A percentile compares a stretch with the other conserved stretches of the same genome.
Evolutionary conservation across 2,329 filamentous ascomycete genomes (phyloP).

Genomic region (Aureobasidium sp.): DNA sequence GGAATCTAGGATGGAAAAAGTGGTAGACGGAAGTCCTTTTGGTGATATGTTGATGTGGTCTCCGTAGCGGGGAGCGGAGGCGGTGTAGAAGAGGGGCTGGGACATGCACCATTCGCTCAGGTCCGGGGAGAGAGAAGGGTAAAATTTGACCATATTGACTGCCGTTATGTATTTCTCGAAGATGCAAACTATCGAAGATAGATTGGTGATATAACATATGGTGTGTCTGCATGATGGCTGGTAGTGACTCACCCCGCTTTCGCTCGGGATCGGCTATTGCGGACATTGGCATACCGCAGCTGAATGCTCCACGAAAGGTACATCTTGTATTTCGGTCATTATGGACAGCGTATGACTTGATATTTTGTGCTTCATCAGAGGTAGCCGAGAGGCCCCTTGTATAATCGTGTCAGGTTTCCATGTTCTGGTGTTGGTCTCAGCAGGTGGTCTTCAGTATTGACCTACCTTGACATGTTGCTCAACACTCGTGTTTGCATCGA

Average conservation of each 20-base stretch:
- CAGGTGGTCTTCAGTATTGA: no score
- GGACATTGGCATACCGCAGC: not conserved
- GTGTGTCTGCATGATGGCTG: not conserved
- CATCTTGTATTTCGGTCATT: no score
- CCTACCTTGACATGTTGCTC: no score
- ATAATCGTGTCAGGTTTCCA: no score
- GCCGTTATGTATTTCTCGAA: not conserved
- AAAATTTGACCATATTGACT: slow-evolving; percentile 52
- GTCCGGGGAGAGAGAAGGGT: slow-evolving; percentile 46
- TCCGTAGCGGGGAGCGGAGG: slow-evolving; percentile 61
- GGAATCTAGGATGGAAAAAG: slow-evolving; percentile 53
- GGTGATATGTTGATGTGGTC: slow-evolving; percentile 70
- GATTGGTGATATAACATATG: not conserved
- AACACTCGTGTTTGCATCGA: no score
- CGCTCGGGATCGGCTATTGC: not conserved
- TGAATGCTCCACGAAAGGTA: no score
- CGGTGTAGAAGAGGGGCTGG: slow-evolving; percentile 70
- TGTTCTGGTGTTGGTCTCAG: no score
- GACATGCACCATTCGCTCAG: slow-evolving; percentile 57
- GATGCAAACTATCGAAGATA: not conserved
- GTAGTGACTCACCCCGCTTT: slow-evolving; percentile 11
- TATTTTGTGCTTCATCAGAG: no score
- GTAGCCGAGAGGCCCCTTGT: no score
- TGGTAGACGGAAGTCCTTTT: slow-evolving; percentile 60
- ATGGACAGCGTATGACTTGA: no score